These are phyloP conservation scores for Clohesyomyces aquaticus DNA, from an alignment of 495 filamentous ascomycete genomes.

Conservation along the genomic window DNA sequence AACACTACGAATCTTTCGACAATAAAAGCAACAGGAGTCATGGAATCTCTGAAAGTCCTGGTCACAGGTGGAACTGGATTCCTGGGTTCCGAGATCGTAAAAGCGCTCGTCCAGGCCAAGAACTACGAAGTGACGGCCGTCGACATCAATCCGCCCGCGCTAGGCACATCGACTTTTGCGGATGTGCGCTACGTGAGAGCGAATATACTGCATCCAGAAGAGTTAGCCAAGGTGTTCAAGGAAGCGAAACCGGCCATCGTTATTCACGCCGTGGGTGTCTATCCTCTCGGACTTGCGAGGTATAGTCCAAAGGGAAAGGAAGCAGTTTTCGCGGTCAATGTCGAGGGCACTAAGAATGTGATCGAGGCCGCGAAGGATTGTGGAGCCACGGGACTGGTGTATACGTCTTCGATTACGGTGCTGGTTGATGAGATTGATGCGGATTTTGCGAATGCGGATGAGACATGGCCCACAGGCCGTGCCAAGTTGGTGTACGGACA, in stretches of 20 bases:
- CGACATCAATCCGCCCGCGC: slow-evolving; percentile 42
- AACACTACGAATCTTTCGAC: background rate
- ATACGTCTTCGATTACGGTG: slow-evolving; percentile 59
- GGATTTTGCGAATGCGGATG: slow-evolving; percentile 59
- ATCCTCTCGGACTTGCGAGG: slow-evolving; percentile 35
- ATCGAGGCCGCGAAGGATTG: slow-evolving; percentile 44
- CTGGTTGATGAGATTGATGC: slow-evolving; percentile 59
- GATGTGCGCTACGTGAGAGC: slow-evolving; percentile 40
- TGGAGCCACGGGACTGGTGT: slow-evolving; percentile 50
- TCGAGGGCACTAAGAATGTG: slow-evolving; percentile 52
- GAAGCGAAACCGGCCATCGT: slow-evolving; percentile 41
- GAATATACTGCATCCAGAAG: slow-evolving; percentile 37
- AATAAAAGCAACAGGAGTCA: background rate
- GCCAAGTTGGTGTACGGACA: slow-evolving; percentile 61
- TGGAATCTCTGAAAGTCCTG: slow-evolving; percentile 37
- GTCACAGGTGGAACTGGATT: slow-evolving; percentile 50
- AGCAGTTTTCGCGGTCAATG: slow-evolving; percentile 49
- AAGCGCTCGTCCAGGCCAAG: slow-evolving; percentile 37
- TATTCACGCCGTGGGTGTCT: slow-evolving; percentile 46
- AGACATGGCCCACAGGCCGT: slow-evolving; percentile 54
- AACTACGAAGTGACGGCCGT: slow-evolving; percentile 40
- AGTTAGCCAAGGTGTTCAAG: slow-evolving; percentile 38
- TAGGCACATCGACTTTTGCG: slow-evolving; percentile 13
- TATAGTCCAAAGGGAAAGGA: slow-evolving; percentile 40
- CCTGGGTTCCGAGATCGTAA: slow-evolving; percentile 44